Percentiles rank a stretch among this genome's conserved stretches.
Evolutionary conservation across 768 basidiomycete species (phyloP).

Genomic region (Suillus subaureus): DNA sequence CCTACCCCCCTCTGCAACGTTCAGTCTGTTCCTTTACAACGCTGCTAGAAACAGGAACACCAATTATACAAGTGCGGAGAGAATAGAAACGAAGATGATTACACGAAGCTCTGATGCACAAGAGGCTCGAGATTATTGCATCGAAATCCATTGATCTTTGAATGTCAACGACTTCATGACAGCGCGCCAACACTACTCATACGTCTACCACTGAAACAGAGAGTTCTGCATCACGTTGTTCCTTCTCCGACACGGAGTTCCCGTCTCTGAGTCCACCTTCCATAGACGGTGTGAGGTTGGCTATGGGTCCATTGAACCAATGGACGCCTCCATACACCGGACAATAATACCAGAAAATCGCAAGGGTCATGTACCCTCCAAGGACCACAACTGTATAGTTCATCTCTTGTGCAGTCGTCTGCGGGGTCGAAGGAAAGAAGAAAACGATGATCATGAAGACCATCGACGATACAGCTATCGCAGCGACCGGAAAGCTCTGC

Average conservation of each 20-base stretch:
- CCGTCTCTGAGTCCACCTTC: background rate
- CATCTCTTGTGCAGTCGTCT: background rate
- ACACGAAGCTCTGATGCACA: background rate
- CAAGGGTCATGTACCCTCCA: conserved; percentile 2
- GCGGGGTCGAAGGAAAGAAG: conserved; percentile 1
- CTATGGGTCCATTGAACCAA: conserved; percentile 2
- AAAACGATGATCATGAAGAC: conserved; percentile 1
- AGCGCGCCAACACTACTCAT: background rate
- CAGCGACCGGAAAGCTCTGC: background rate
- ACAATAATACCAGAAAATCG: conserved; percentile 1
- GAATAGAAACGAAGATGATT: background rate
- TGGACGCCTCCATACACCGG: background rate
- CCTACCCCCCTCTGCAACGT: too few relatives aligned
- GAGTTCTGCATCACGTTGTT: background rate
- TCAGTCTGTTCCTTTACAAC: background rate
- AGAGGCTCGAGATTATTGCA: background rate
- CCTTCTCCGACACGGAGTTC: background rate
- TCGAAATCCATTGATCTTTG: background rate
- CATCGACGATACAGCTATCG: conserved; percentile 3
- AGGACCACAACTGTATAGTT: background rate
- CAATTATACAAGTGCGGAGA: background rate
- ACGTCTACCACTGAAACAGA: background rate
- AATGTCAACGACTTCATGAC: background rate
- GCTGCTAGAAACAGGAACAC: background rate
- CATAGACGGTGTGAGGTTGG: background rate